These are phyloP conservation scores for Blastobotrys parvus DNA, from an alignment of 805 yeast genomes.

Conservation along the genomic window DNA sequence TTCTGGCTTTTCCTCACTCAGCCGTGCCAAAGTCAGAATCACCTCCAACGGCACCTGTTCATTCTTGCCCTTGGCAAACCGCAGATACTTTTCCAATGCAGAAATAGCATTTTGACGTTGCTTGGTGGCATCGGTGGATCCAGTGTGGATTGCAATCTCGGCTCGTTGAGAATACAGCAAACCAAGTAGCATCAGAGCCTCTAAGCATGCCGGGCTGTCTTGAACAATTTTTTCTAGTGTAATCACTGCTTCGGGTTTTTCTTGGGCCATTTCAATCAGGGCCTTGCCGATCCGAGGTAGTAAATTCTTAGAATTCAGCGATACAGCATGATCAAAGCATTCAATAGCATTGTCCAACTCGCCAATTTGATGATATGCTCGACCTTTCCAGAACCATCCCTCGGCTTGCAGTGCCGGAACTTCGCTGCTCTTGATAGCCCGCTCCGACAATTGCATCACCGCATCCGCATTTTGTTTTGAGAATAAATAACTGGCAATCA, in stretches of 20 bases:
- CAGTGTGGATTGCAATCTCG: constrained; percentile 4
- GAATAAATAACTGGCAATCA: constrained; percentile 64
- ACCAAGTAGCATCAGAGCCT: constrained; percentile 65
- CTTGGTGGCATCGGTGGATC: constrained; percentile 12
- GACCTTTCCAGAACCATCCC: constrained; percentile 76
- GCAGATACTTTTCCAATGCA: constrained; percentile 61
- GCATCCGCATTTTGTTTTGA: constrained; percentile 52
- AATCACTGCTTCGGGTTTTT: constrained; percentile 70
- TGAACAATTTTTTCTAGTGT: constrained; percentile 71
- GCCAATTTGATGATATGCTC: constrained; percentile 53
- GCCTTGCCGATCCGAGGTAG: constrained; percentile 78
- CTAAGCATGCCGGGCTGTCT: constrained; percentile 58
- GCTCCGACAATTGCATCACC: constrained; percentile 49
- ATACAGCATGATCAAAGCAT: constrained; percentile 63
- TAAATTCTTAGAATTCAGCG: constrained; percentile 40
- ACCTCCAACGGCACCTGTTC: constrained; percentile 57
- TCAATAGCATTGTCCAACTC: constrained; percentile 67
- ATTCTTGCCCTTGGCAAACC: constrained; percentile 46
- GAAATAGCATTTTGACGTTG: constrained; percentile 44
- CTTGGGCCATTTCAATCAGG: constrained; percentile 70
- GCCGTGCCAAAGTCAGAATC: constrained; percentile 54
- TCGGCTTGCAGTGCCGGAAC: constrained; percentile 45
- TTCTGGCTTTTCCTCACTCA: constrained; percentile 60
- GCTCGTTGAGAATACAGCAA: constrained; percentile 53
- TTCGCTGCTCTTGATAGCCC: constrained; percentile 36